Base-by-base conservation (phyloP, 179 eudicot species). In the Sideroxylon spinosum region DNA sequence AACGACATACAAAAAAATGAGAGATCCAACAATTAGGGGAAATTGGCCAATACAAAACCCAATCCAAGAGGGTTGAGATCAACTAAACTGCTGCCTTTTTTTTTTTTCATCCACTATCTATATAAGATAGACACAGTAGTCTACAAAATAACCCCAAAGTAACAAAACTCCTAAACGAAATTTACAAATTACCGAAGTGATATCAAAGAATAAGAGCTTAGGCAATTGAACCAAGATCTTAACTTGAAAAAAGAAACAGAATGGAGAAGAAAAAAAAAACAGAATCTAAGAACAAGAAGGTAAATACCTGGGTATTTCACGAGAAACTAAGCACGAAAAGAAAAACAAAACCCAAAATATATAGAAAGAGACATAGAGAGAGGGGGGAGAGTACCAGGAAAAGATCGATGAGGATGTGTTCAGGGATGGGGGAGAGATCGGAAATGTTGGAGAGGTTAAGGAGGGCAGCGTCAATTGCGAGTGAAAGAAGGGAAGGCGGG, bases 371-470 rank as follows among this genome's bases (percentile, higher is more conserved):
- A 55, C 73, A 78, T 11, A 53, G 66, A 68, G 65, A 65, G 46
- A 65, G 60, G 62, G 49, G 49, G 67, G 68, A 19, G 32, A 29
- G 29, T 82, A 91, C 97, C 87, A 61, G 73, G 50, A 93, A 87
- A 84, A 91, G 91, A 4, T 93, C 91, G 79, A 88, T 55, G 55
- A 93, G 97, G 64, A 93, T 87, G 82, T 91, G 98, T 55, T 87
- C 86, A 73, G 98, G 97, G 46, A 93, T 80, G 55, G 77, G 78
- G 55, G 97, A 92, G 76, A 92, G 91, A 85, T 93, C 97, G 14
- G 91, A 86, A 75, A 89, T 77, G 67, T 81, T 75, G 70, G 92
- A 79, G 81, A 92, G 85, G 76, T 90, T 86, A 61, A 81, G 71
- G 55, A 91, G 25, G 22, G 97, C 92, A 53, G 91, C 74, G 74